Conservation (phyloP, 352 stramenopile species). For the Globisporangium splendens region DNA sequence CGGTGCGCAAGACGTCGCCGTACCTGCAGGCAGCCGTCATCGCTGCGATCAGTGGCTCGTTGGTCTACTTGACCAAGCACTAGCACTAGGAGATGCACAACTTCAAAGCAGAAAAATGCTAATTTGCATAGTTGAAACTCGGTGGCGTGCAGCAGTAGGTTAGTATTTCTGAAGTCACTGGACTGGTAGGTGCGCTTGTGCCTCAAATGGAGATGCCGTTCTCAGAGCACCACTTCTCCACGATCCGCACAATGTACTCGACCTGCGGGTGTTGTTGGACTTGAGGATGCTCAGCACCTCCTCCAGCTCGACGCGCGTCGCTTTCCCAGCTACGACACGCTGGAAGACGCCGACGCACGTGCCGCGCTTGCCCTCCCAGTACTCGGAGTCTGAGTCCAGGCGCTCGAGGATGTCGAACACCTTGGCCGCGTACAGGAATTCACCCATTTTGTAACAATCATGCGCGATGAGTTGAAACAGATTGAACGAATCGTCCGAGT, state of each 20-base stretch:
- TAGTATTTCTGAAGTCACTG: too few species aligned
- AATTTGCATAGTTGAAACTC: too few species aligned
- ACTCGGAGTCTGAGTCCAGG: conserved; percentile 94
- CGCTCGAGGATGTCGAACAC: conserved; percentile 93
- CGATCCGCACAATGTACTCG: conserved; percentile 95
- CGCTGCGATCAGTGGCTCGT: neutral
- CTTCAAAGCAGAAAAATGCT: too few species aligned
- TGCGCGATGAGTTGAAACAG: conserved; percentile 95
- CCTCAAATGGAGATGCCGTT: too few species aligned
- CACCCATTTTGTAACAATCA: conserved; percentile 96
- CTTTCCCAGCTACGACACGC: conserved; percentile 89
- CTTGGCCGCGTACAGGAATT: conserved; percentile 95
- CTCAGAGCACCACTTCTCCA: conserved; percentile 92
- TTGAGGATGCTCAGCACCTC: conserved; percentile 29
- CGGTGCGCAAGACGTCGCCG: conserved; percentile 10
- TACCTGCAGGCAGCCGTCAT: conserved; percentile 3
- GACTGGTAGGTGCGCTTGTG: too few species aligned
- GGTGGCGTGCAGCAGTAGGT: too few species aligned
- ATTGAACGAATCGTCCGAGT: conserved; percentile 94
- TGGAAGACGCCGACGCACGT: conserved; percentile 95
- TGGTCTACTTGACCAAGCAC: too few species aligned
- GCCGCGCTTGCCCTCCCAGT: conserved; percentile 95
- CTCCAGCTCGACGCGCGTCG: conserved; percentile 84
- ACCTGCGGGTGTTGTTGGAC: conserved; percentile 83
- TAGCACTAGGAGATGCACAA: too few species aligned